Evolutionary conservation across 805 yeast species (phyloP).

Genomic region (Pichia nanzhaoensis): DNA sequence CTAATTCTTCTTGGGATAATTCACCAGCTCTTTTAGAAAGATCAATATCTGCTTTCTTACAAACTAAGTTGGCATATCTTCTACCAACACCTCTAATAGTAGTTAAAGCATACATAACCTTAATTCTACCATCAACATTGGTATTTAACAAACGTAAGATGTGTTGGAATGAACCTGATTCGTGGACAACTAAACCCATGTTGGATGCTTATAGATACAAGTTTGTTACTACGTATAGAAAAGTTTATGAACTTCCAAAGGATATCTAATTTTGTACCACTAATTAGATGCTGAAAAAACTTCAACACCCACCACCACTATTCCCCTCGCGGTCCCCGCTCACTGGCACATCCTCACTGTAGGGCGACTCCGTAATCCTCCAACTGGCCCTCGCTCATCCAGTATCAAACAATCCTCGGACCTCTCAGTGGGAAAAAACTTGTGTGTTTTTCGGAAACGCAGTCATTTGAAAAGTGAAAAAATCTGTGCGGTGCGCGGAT

Average conservation of each 20-base stretch:
- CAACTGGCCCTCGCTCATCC: too few relatives aligned
- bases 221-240: not conserved
- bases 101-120: slow-evolving; percentile 99
- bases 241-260: not conserved
- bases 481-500: too few relatives aligned
- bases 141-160: slow-evolving; percentile 99
- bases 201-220: slow-evolving; percentile 2
- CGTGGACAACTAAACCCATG: slow-evolving; percentile 73
- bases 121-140: slow-evolving; percentile 99
- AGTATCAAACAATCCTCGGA: too few relatives aligned
- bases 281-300: not conserved
- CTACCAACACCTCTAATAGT: slow-evolving; percentile 99
- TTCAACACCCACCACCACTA: not conserved
- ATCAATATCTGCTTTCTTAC: slow-evolving; percentile 99
- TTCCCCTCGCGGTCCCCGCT: too few relatives aligned
- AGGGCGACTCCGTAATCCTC: too few relatives aligned
- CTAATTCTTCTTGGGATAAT: slow-evolving; percentile 99
- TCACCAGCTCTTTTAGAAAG: slow-evolving; percentile 99
- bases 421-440: too few relatives aligned
- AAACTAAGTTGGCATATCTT: slow-evolving; percentile 99
- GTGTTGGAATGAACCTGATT: slow-evolving; percentile 99
- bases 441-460: too few relatives aligned
- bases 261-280: not conserved
- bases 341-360: too few relatives aligned
- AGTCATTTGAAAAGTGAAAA: too few relatives aligned